Percentiles rank a stretch among this genome's conserved stretches.
phyloP scores from a whole-genome alignment of 805 yeast species.

The Brettanomyces sp. region DNA sequence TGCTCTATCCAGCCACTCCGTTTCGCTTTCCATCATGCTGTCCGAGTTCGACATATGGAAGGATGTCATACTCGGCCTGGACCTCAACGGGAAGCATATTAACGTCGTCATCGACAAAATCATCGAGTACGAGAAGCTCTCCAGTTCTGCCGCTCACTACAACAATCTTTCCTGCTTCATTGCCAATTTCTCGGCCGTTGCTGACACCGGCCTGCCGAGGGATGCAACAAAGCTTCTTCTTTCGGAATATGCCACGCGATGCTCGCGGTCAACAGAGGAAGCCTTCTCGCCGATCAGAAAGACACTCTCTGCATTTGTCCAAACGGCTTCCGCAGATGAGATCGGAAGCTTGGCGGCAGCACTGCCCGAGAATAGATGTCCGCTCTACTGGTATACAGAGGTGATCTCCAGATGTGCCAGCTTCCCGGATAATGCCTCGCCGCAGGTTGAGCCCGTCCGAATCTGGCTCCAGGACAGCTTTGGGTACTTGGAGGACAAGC shows the following conservation, averaged over 20 bases:
- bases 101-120: not conserved
- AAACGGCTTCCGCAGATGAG: not conserved
- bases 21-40: not conserved
- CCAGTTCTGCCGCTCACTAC: not conserved
- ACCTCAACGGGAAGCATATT: not conserved
- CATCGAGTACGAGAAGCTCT: not conserved
- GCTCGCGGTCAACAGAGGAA: not conserved
- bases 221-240: not conserved
- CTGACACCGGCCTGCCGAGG: not conserved
- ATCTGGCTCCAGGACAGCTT: not conserved
- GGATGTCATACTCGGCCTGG: not conserved
- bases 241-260: not conserved
- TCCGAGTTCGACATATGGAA: constrained; percentile 1
- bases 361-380: not conserved
- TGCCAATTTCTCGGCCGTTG: not conserved
- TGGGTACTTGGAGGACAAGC: not conserved
- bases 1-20: not conserved
- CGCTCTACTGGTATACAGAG: not conserved
- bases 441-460: not conserved
- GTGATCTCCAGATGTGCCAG: not conserved
- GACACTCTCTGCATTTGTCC: not conserved
- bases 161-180: not conserved
- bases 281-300: not conserved
- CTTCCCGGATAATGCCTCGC: not conserved
- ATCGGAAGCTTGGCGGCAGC: not conserved